Conservation (phyloP, 805 yeast species). For the Schwanniomyces sp. region DNA sequence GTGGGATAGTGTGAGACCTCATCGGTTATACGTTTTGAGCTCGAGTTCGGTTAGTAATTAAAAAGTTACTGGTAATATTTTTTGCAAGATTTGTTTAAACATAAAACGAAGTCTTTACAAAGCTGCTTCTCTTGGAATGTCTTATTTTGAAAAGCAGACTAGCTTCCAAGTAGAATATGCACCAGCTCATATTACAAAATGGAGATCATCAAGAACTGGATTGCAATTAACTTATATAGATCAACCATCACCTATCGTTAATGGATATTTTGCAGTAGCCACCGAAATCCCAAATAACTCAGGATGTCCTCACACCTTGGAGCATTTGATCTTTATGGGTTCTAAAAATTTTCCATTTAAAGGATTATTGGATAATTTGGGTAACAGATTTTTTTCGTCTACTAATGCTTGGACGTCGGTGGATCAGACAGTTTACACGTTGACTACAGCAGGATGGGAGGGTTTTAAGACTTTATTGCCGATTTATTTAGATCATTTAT, state of each 20-base stretch:
- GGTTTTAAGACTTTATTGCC: conserved; percentile 86
- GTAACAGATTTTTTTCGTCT: conserved; percentile 77
- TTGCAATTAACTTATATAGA: conserved; percentile 74
- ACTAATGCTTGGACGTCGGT: conserved; percentile 98
- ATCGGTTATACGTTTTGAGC: background rate
- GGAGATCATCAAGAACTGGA: conserved; percentile 80
- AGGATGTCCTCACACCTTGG: conserved; percentile 94
- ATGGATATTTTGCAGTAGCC: conserved; percentile 95
- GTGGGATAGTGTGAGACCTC: background rate
- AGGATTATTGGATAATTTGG: conserved; percentile 84
- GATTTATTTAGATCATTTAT: conserved; percentile 82
- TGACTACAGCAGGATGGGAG: conserved; percentile 94
- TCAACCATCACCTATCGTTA: conserved; percentile 82
- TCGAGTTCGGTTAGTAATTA: background rate
- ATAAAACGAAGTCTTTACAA: background rate
- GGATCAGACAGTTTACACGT: conserved; percentile 91
- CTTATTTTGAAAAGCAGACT: conserved; percentile 28
- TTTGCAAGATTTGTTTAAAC: background rate
- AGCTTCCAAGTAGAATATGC: conserved; percentile 71
- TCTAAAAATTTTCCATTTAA: conserved; percentile 85
- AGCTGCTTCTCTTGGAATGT: conserved; percentile 2
- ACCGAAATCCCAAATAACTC: conserved; percentile 86
- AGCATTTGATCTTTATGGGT: conserved; percentile 94
- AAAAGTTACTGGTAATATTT: background rate
- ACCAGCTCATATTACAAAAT: conserved; percentile 68